These are phyloP conservation scores for Haplographium delicatum DNA, from an alignment of 495 filamentous ascomycete species.

Conservation along the genomic window DNA sequence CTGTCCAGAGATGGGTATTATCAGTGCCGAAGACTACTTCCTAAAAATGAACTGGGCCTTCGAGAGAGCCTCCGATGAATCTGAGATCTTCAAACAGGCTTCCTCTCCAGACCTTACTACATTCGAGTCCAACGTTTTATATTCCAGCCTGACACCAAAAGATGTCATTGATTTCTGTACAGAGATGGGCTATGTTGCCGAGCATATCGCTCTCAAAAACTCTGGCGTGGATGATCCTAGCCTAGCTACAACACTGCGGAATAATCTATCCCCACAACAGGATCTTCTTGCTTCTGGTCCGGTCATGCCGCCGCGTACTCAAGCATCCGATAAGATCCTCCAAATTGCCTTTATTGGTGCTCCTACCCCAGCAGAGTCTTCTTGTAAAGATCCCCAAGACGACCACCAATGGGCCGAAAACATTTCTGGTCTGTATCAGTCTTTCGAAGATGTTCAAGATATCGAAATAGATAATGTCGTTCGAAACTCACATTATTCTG, in stretches of 20 bases:
- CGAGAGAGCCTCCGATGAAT: neutral
- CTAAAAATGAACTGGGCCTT: conserved; percentile 32
- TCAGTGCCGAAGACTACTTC: conserved; percentile 34
- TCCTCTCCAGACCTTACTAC: neutral
- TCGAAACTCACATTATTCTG: no score
- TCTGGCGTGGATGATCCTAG: neutral
- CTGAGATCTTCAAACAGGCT: neutral
- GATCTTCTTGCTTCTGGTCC: neutral
- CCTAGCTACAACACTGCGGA: neutral
- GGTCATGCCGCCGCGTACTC: neutral
- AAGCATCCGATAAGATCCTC: no score
- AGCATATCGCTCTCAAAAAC: neutral
- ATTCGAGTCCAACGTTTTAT: neutral
- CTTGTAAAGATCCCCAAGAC: no score
- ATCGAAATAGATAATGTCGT: no score
- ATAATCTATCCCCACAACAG: neutral
- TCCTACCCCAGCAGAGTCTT: no score
- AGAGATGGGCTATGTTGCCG: neutral
- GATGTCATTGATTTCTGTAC: conserved; percentile 8
- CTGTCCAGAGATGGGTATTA: conserved; percentile 35
- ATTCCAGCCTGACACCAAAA: conserved; percentile 6
- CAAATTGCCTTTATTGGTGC: no score
- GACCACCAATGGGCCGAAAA: no score
- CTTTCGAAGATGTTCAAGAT: no score
- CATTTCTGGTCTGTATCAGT: no score